These are phyloP conservation scores for Vitellaria paradoxa DNA, from an alignment of 179 eudicot species.

Conservation along the genomic window DNA sequence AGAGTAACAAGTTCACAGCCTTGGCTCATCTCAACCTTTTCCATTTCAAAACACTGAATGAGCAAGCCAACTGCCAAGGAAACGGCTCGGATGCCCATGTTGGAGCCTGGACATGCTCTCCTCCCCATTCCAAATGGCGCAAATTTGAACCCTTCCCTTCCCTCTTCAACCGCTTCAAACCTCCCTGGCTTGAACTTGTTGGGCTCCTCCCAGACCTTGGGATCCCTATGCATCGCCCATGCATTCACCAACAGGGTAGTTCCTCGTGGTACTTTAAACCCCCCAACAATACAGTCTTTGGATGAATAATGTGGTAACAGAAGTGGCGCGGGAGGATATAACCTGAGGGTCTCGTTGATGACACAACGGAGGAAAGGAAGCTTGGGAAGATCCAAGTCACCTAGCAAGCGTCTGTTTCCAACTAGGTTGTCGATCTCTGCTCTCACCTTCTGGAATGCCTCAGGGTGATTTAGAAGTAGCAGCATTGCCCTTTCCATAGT, in stretches of 20 bases:
- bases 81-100: conserved; percentile 2
- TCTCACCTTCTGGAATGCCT: conserved; percentile 6
- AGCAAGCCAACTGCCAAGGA: conserved; percentile 14
- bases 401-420: conserved; percentile 9
- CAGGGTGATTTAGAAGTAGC: conserved; percentile 14
- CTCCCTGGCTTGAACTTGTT: conserved; percentile 18
- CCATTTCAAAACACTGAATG: conserved; percentile 21
- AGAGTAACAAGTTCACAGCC: background rate
- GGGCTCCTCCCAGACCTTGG: conserved; percentile 23
- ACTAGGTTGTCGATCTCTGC: conserved; percentile 21
- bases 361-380: conserved; percentile 16
- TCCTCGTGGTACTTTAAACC: conserved; percentile 17
- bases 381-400: conserved; percentile 12
- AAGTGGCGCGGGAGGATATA: conserved; percentile 17
- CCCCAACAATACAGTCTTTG: conserved; percentile 11
- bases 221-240: conserved; percentile 24
- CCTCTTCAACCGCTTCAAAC: conserved; percentile 10
- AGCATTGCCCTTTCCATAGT: conserved; percentile 16
- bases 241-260: conserved; percentile 18
- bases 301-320: conserved; percentile 21
- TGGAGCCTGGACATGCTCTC: conserved; percentile 20
- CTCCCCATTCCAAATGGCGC: conserved; percentile 22
- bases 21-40: background rate
- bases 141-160: conserved; percentile 16
- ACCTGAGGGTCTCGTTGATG: conserved; percentile 20